phyloP scores from a whole-genome alignment of 192 early-diverging fungal genomes.

The Anaeromyces robustus region DNA sequence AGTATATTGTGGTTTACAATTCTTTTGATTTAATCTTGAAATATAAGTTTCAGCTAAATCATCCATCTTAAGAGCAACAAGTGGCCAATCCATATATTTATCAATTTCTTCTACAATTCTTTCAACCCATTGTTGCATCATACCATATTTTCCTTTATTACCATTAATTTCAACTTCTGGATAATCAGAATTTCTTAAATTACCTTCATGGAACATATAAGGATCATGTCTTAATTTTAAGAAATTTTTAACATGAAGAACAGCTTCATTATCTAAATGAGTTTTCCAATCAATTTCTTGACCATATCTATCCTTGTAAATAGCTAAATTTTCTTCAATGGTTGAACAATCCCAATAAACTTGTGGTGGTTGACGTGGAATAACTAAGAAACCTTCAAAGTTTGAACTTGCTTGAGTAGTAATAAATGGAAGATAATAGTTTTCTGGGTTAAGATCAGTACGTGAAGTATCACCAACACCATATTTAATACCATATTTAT shows the following conservation, averaged over 20 bases:
- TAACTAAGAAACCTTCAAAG: background rate
- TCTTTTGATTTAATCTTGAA: background rate
- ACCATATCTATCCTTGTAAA: too few relatives aligned
- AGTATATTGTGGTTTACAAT: background rate
- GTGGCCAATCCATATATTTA: background rate
- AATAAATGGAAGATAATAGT: background rate
- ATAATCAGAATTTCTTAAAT: background rate
- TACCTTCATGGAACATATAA: too few relatives aligned
- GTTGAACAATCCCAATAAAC: background rate
- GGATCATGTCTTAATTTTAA: background rate
- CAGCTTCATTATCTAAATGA: background rate
- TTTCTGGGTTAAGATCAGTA: background rate
- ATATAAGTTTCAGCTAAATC: background rate
- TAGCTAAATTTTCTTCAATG: background rate
- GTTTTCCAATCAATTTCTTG: background rate
- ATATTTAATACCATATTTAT: background rate
- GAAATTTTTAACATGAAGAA: background rate
- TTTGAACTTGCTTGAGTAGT: background rate
- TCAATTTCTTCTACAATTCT: background rate
- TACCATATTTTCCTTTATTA: background rate
- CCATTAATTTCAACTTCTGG: background rate
- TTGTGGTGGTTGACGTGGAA: background rate
- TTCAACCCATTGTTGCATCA: slow-evolving; percentile 3
- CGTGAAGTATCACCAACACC: background rate
- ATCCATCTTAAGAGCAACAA: background rate